phyloP scores from a whole-genome alignment of 2,329 filamentous ascomycete species.

The Massarina eburnea region DNA sequence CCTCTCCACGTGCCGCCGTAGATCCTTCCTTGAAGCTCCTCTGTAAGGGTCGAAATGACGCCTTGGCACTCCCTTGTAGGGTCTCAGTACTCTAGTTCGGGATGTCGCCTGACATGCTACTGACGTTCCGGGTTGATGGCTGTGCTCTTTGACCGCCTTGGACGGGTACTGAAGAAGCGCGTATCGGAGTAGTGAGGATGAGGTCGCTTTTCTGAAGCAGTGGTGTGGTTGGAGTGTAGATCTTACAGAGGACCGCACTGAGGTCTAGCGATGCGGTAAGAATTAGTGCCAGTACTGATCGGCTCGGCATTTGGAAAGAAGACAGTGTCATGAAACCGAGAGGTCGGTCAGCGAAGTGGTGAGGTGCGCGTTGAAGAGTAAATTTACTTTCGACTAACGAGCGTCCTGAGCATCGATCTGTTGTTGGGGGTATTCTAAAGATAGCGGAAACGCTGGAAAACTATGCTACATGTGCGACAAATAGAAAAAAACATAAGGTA shows the following conservation, averaged over 20 bases:
- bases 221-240: background rate
- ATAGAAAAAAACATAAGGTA: background rate
- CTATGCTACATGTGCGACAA: background rate
- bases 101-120: no score
- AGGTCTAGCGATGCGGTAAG: background rate
- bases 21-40: no score
- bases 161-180: background rate
- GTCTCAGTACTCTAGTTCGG: no score
- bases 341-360: no score
- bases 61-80: no score
- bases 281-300: background rate
- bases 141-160: background rate
- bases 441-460: background rate
- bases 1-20: no score
- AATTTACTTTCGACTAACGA: constrained; percentile 2
- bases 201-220: background rate
- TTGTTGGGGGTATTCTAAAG: background rate
- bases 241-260: background rate
- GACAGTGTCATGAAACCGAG: no score
- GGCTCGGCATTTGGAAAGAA: background rate
- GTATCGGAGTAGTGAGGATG: background rate
- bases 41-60: no score
- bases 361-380: background rate
- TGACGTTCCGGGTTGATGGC: no score
- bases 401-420: background rate